A percentile compares a stretch with the other conserved stretches of the same genome.
Evolutionary conservation across 805 yeast genomes (phyloP).

Genomic region (Teunomyces pallodes): DNA sequence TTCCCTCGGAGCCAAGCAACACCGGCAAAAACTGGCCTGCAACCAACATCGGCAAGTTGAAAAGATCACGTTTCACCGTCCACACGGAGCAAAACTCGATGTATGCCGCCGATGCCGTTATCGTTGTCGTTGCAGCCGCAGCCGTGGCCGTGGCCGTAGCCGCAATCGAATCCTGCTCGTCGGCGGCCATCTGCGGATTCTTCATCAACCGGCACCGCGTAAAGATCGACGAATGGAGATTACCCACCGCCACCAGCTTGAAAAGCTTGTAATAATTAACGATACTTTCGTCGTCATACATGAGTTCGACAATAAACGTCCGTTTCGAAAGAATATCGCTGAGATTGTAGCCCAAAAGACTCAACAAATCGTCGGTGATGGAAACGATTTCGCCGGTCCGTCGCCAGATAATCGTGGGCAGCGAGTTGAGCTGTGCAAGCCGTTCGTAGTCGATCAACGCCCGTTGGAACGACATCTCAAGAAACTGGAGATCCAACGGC

Average conservation of each 20-base stretch:
- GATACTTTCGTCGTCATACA: conserved; percentile 73
- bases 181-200: conserved; percentile 18
- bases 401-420: conserved; percentile 84
- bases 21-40: conserved; percentile 80
- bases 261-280: conserved; percentile 70
- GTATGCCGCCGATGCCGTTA: conserved; percentile 7
- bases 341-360: conserved; percentile 62
- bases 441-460: conserved; percentile 45
- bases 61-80: conserved; percentile 82
- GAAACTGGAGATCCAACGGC: conserved; percentile 63
- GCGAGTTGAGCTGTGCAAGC: conserved; percentile 52
- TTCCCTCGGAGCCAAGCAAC: conserved; percentile 35
- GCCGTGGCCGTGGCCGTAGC: too few relatives aligned
- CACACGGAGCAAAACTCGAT: conserved; percentile 75
- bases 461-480: conserved; percentile 46
- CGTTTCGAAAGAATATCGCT: conserved; percentile 57
- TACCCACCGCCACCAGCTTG: conserved; percentile 70
- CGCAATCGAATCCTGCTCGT: conserved; percentile 15
- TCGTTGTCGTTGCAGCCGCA: too few relatives aligned
- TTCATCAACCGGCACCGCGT: conserved; percentile 50
- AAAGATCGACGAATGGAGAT: conserved; percentile 49
- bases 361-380: conserved; percentile 69
- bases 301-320: conserved; percentile 70
- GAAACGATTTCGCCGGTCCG: conserved; percentile 84
- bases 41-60: conserved; percentile 80